phyloP scores from a whole-genome alignment of 2,329 filamentous ascomycete genomes.

The Fusarium torreyae region DNA sequence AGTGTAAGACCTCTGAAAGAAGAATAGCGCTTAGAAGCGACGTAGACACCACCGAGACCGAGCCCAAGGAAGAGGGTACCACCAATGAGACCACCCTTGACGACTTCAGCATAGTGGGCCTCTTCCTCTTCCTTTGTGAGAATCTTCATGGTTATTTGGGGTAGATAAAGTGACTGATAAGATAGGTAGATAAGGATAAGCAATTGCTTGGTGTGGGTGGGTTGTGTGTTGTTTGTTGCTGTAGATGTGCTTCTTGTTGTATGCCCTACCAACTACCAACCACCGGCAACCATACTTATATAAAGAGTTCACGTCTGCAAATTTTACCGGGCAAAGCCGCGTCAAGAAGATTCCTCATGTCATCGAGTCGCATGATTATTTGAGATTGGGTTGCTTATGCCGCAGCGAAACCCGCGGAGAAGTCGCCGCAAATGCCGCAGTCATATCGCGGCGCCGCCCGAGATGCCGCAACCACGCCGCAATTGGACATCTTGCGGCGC shows the following conservation, averaged over 20 bases:
- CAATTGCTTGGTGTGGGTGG: slow-evolving; percentile 7
- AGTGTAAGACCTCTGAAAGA: slow-evolving; percentile 86
- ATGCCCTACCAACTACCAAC: slow-evolving; percentile 6
- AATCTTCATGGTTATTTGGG: slow-evolving; percentile 82
- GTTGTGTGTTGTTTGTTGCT: slow-evolving; percentile 16
- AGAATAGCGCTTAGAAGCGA: slow-evolving; percentile 78
- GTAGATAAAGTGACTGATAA: slow-evolving; percentile 2
- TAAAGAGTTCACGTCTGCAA: slow-evolving; percentile 14
- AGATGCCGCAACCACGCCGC: slow-evolving; percentile 24
- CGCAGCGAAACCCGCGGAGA: background rate
- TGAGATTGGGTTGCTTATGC: slow-evolving; percentile 16
- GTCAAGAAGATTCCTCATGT: slow-evolving; percentile 21
- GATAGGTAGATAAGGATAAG: slow-evolving; percentile 19
- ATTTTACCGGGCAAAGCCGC: slow-evolving; percentile 28
- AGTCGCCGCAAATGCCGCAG: background rate
- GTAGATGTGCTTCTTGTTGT: background rate
- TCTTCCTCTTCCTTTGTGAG: slow-evolving; percentile 93
- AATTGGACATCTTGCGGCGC: slow-evolving; percentile 11
- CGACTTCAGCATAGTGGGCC: slow-evolving; percentile 84
- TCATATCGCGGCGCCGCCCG: background rate
- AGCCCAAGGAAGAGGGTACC: slow-evolving; percentile 76
- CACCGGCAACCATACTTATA: slow-evolving; percentile 28
- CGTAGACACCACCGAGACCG: slow-evolving; percentile 76
- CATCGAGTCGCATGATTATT: slow-evolving; percentile 35
- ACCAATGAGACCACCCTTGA: slow-evolving; percentile 85